Conservation (phyloP, 345 rosid species). For the Rhodamnia rubescens region DNA sequence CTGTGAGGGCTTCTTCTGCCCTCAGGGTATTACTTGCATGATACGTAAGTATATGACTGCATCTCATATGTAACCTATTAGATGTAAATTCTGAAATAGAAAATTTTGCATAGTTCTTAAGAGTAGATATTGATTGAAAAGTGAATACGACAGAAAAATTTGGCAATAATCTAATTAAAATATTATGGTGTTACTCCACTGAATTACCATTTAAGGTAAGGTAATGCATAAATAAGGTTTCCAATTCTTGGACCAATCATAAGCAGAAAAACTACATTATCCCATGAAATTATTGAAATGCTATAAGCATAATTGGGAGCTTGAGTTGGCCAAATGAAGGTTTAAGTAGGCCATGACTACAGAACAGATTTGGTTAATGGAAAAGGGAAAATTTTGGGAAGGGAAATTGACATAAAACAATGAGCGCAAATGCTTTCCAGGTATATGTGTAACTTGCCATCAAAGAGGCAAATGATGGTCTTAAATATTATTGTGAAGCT, state of each 20-base stretch:
- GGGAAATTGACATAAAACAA: background rate
- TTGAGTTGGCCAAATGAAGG: background rate
- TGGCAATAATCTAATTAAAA: background rate
- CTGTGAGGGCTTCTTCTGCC: constrained; percentile 97
- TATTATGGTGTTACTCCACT: background rate
- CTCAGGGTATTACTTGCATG: constrained; percentile 90
- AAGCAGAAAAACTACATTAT: background rate
- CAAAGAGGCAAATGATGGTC: background rate
- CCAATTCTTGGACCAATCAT: background rate
- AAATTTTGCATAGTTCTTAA: background rate
- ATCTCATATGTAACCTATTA: background rate
- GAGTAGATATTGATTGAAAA: background rate
- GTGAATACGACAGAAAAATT: background rate
- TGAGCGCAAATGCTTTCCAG: background rate
- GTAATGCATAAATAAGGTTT: background rate
- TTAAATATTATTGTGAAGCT: background rate
- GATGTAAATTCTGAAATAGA: background rate
- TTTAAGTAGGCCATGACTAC: background rate
- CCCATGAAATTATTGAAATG: background rate
- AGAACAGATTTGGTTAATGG: background rate
- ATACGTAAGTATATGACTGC: constrained; percentile 49
- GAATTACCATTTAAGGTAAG: background rate
- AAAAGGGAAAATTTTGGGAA: background rate
- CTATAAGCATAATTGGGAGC: background rate
- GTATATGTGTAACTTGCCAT: background rate